Evolutionary conservation across 495 filamentous ascomycete genomes (phyloP).

Genomic region (Lindgomyces ingoldianus): DNA sequence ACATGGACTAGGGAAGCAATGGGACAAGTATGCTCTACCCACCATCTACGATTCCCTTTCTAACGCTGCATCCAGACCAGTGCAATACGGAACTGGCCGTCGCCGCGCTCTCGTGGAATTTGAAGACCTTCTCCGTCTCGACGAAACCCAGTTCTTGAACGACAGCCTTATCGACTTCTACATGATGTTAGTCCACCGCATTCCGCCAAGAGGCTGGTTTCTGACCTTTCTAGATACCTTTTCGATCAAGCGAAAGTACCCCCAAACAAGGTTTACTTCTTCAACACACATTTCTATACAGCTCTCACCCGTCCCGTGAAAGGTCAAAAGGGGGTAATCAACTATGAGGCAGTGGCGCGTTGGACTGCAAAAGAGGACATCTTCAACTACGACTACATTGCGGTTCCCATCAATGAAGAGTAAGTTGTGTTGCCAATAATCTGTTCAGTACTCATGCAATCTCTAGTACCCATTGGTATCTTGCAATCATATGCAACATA

Average conservation of each 20-base stretch:
- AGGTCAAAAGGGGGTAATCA: slow-evolving; percentile 59
- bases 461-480: slow-evolving; percentile 74
- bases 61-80: slow-evolving; percentile 15
- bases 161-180: slow-evolving; percentile 91
- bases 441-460: neutral
- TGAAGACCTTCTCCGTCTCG: slow-evolving; percentile 74
- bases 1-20: slow-evolving; percentile 5
- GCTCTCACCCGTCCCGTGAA: slow-evolving; percentile 62
- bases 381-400: slow-evolving; percentile 81
- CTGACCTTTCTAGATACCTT: slow-evolving; percentile 57
- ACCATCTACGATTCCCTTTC: neutral
- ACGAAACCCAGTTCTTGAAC: slow-evolving; percentile 85
- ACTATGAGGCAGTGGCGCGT: slow-evolving; percentile 77
- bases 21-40: slow-evolving; percentile 7
- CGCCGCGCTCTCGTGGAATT: slow-evolving; percentile 75
- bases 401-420: slow-evolving; percentile 87
- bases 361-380: slow-evolving; percentile 90
- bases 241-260: slow-evolving; percentile 55
- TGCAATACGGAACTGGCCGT: slow-evolving; percentile 72
- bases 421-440: slow-evolving; percentile 14
- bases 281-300: slow-evolving; percentile 89
- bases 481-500: slow-evolving; percentile 94
- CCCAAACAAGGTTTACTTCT: slow-evolving; percentile 69
- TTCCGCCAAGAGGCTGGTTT: neutral
- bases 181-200: slow-evolving; percentile 52